Conservation (phyloP, 179 eudicot genomes). For the Amaranthus tricolor region DNA sequence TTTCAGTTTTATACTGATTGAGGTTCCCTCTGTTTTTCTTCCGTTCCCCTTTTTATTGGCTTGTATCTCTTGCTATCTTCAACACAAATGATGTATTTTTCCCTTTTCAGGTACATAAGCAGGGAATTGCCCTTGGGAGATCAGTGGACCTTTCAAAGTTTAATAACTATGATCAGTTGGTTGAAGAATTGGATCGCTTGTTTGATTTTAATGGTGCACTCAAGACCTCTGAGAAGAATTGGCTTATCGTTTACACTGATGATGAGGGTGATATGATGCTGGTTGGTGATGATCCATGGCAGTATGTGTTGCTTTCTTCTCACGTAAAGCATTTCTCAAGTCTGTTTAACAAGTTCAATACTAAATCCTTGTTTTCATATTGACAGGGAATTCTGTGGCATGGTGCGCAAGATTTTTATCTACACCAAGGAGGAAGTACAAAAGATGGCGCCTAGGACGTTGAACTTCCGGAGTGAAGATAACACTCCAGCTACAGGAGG, state of each 20-base stretch:
- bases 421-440: slow-evolving; percentile 83
- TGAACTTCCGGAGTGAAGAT: slow-evolving; percentile 56
- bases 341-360: background rate
- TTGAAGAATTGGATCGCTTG: slow-evolving; percentile 67
- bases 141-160: slow-evolving; percentile 93
- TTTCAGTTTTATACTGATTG: slow-evolving; percentile 10
- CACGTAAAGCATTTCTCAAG: background rate
- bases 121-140: slow-evolving; percentile 91
- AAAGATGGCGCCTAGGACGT: slow-evolving; percentile 61
- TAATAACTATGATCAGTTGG: slow-evolving; percentile 58
- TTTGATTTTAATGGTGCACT: slow-evolving; percentile 82
- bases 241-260: slow-evolving; percentile 87
- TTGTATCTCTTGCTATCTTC: slow-evolving; percentile 31
- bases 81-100: background rate
- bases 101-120: slow-evolving; percentile 79
- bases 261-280: slow-evolving; percentile 99
- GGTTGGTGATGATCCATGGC: slow-evolving; percentile 99
- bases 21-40: too few species aligned
- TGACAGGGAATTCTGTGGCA: slow-evolving; percentile 70
- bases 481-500: slow-evolving; percentile 46
- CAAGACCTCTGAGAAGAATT: slow-evolving; percentile 52
- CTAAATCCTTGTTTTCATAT: background rate
- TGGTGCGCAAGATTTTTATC: slow-evolving; percentile 77
- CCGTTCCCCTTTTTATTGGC: slow-evolving; percentile 19
- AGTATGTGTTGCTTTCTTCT: slow-evolving; percentile 43